Base-by-base conservation (phyloP, 345 rosid genomes). In the Eucalyptus marginata region DNA sequence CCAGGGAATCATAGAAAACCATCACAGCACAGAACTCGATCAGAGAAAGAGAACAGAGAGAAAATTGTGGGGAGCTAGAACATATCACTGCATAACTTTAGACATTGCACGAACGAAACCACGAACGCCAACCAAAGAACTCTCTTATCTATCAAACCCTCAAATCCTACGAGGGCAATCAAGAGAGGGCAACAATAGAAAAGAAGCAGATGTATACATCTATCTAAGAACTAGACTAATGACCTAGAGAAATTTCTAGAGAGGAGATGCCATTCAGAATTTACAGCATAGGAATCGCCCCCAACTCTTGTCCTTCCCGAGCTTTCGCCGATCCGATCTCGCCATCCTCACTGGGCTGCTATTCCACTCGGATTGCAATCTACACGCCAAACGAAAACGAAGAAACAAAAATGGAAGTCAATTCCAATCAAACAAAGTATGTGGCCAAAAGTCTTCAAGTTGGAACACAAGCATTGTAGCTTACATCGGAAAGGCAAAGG, bases 401-500 rank as follows among this genome's bases (percentile, higher is more conserved):
- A 27, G 25, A 87, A 49, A 14, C 27, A 4, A 13, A 52, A 52
- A 87, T 5, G 59, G 16, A 71, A 80, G 31, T 86, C 46, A 43
- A 18, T 18, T 46, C 89, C 80, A 76, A 49, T 43, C 25, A 25
- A 4, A 29, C n/a, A 24, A 17, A 12, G 10, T 62, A 58, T 15
- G 24, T 17, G 33, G 22, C 18, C 40, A 25, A 71, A 49, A 49
- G 16, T 47, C 59, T 87, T 50, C 3, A 13, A 40, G 29, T 5
- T 40, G 50, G 18, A 51, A 49, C 10, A 33, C 33, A 0, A 52
- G 14, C 18, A 6, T 20, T 22, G 25, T 76, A 47, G n/a, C 86
- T 90, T 94, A 98, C 99, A 94, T 83, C 1, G 99, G 99, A 91
- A 98, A 98, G 88, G 99, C 98, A 44, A 98, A 98, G 58, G 99